Percentiles rank a stretch among this genome's conserved stretches.
Evolutionary conservation across 1,139 yeast genomes (phyloP).

Genomic region (Candida sanyaensis): DNA sequence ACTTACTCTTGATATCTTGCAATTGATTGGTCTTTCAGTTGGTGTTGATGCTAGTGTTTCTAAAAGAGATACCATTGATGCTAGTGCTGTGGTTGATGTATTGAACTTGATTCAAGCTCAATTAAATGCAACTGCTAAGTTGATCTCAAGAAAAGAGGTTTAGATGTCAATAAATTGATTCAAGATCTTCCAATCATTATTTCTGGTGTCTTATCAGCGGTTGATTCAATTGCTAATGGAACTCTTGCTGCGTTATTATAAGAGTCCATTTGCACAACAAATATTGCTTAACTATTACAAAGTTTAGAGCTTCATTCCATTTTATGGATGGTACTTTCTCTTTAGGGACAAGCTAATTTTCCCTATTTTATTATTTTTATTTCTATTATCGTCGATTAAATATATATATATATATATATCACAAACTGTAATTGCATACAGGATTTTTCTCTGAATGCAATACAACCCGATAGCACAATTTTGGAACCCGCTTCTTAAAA

Average conservation of each 20-base stretch:
- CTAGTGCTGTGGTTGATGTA: conserved; percentile 1
- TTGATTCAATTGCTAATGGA: neutral
- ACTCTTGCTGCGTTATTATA: neutral
- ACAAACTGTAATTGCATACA: no score
- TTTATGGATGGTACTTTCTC: neutral
- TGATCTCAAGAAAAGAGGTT: neutral
- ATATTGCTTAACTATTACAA: no score
- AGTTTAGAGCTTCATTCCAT: no score
- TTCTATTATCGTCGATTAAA: no score
- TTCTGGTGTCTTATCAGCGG: conserved; percentile 2
- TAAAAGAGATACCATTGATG: conserved; percentile 4
- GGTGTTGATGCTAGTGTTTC: conserved; percentile 1
- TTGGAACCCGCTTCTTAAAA: no score
- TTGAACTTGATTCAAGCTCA: neutral
- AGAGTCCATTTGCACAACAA: neutral
- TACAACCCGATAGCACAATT: no score
- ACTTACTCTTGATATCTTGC: neutral
- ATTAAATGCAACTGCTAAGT: neutral
- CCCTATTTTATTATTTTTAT: no score
- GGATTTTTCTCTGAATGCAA: no score
- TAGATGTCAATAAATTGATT: neutral
- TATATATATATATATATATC: no score
- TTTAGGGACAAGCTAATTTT: no score
- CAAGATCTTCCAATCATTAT: neutral
- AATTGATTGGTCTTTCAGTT: conserved; percentile 2